A percentile compares a stretch with the other conserved stretches of the same genome.
These are phyloP conservation scores for Malassezia globosa DNA, from an alignment of 1,284 basidiomycete genomes.

Conservation along the genomic window DNA sequence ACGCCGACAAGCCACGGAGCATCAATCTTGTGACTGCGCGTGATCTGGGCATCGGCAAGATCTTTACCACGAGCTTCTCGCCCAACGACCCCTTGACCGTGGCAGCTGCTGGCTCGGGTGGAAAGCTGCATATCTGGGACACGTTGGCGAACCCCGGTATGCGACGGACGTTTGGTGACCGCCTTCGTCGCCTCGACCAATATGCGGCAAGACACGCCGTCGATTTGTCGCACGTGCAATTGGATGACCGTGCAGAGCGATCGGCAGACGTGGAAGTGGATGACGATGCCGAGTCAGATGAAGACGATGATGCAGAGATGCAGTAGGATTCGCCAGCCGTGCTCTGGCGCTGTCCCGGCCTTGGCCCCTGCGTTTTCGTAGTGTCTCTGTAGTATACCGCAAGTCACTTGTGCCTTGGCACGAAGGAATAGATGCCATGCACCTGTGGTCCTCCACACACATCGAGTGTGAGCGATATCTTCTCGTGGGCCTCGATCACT, in stretches of 20 bases:
- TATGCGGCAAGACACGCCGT: conserved; percentile 4
- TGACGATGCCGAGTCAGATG: conserved; percentile 16
- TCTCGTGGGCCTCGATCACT: too few relatives aligned
- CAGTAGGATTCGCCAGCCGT: too few relatives aligned
- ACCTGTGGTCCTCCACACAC: too few relatives aligned
- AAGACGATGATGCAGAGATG: conserved; percentile 8
- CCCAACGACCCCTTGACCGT: conserved; percentile 88
- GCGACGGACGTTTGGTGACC: conserved; percentile 46
- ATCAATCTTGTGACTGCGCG: conserved; percentile 78
- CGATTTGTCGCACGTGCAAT: not conserved
- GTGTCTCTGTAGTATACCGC: too few relatives aligned
- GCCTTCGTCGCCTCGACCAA: conserved; percentile 23
- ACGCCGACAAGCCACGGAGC: conserved; percentile 33
- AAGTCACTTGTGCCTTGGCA: too few relatives aligned
- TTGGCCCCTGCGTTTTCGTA: too few relatives aligned
- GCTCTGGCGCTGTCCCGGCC: too few relatives aligned
- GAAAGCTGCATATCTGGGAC: conserved; percentile 89
- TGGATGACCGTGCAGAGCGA: conserved; percentile 1
- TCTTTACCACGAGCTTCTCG: conserved; percentile 79
- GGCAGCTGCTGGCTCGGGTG: conserved; percentile 84
- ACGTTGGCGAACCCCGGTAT: conserved; percentile 46
- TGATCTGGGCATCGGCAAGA: conserved; percentile 91
- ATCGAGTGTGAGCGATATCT: too few relatives aligned
- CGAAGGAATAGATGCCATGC: too few relatives aligned
- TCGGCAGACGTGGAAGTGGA: conserved; percentile 9